Base-by-base conservation (phyloP, 225 moss, liverwort and hornwort genomes). In the Marchantia polymorpha region DNA sequence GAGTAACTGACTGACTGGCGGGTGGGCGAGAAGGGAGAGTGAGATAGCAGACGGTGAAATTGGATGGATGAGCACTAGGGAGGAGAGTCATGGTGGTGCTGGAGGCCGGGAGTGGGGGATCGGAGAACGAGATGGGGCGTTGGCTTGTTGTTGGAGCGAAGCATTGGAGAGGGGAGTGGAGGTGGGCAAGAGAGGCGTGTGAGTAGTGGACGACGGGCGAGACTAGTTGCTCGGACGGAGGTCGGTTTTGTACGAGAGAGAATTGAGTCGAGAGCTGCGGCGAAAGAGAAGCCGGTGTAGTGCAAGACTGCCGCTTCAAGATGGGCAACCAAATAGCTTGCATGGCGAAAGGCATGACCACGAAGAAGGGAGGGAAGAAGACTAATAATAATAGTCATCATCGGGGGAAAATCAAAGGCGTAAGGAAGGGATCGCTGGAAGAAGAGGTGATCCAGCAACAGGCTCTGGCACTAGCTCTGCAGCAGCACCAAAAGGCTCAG, bases 401-500 rank as follows among this genome's bases (percentile, higher is more conserved):
- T 23, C 79, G 87, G 16, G 89, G 92, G n/a, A 83, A 90, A 81
- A 85, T 89, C 49, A 93, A 88, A 60, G 75, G 74, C 27, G 72
- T 72, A 12, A 84, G 80, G 84, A 91, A 93, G 67, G 89, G 90
- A 7, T 89, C 89, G 76, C 79, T 87, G 86, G 93, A 93, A 83
- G 94, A 92, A n/a, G 91, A 89, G 71, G 69, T 92, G 85, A 90
- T 93, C 74, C 91, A 96, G 86, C 91, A 96, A 83, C 93, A 96
- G 79, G 93, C 93, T 27, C 67, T 96, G 81, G 92, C 93, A 20
- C 68, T 93, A 81, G 93, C 92, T 76, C 77, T 93, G 81, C 93
- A 93, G 87, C 95, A 96, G 91, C 95, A 96, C 86, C 93, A 96
- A 76, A 92, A 92, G 84, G 93, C 93, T 58, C 93, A 96, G 91